Base-by-base conservation (phyloP, 352 stramenopile species). In the Sclerospora graminicola region DNA sequence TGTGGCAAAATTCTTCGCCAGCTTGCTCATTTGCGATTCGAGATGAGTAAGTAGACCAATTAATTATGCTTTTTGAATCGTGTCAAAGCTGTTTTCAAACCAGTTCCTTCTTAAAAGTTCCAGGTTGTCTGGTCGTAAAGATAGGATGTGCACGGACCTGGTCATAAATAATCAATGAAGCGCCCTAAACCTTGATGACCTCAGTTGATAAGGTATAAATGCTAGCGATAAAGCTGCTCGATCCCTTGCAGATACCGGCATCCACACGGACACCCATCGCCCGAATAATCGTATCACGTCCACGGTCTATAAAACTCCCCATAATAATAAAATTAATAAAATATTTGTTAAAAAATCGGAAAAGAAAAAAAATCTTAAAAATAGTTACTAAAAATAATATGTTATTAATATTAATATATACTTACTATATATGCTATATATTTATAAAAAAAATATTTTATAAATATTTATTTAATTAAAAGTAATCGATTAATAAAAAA, bases 201-300 rank as follows among this genome's bases (percentile, higher is more conserved):
- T 98, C 97, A 11, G 95, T 94, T n/a, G 98, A 58, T 48, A 82
- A 94, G 65, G 96, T 96, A 80, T 98, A 99, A 15, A 93, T 75
- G 64, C 95, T 95, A 28, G 79, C 92, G 8, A 98, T 51, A 52
- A 97, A 97, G 65, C 98, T 99, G 54, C 93, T 97, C n/a, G 95
- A 87, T 24, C 95, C 95, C 58, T 89, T 93, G 70, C 94, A 98
- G 62, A 99, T 99, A 48, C 89, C 95, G 26, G 94, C 93, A 38
- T 94, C 95, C 46, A 93, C 95, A 8, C 97, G 77, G 48, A 99
- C 84, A 51, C 98, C 95, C 95, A 99, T 99, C 31, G 83, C 95
- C 35, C 92, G 90, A 54, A 97, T 96, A 29, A 99, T 87, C 19
- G 94, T 95, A 24, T 95, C 80, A 56, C 95, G 90, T 51, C 94